Evolutionary conservation across 2,329 filamentous ascomycete genomes (phyloP).

Genomic region (Harringtonia aguacate): DNA sequence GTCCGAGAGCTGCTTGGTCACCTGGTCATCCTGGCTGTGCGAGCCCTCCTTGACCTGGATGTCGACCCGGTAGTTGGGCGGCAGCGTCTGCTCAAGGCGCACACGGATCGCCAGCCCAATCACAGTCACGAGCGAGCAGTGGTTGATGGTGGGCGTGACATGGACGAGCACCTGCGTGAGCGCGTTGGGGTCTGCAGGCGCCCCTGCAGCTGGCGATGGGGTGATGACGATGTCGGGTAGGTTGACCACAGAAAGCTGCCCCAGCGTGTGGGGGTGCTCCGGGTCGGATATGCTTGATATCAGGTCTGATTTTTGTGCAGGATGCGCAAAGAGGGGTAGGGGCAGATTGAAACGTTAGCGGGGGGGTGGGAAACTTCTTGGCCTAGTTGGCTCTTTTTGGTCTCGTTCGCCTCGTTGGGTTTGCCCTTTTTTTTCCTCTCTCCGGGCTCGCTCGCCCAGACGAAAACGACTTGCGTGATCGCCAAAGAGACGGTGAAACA

Average conservation of each 20-base stretch:
- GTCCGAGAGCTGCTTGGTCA: constrained; percentile 93
- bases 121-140: constrained; percentile 92
- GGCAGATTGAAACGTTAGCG: constrained; percentile 20
- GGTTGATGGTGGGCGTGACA: constrained; percentile 92
- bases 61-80: constrained; percentile 84
- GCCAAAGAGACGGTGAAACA: neutral
- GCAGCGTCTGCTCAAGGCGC: constrained; percentile 79
- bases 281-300: constrained; percentile 93
- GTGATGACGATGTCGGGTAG: constrained; percentile 83
- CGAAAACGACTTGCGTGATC: no score
- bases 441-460: no score
- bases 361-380: neutral
- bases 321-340: neutral
- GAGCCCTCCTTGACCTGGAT: constrained; percentile 92
- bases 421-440: no score
- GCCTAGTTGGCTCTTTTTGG: no score
- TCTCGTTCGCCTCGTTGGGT: no score
- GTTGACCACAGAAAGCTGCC: constrained; percentile 88
- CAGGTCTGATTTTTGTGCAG: constrained; percentile 73
- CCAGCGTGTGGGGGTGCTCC: constrained; percentile 89
- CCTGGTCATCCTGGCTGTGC: constrained; percentile 89
- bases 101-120: constrained; percentile 91
- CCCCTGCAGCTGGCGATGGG: constrained; percentile 40
- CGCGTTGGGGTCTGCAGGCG: constrained; percentile 30
- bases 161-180: constrained; percentile 71